Evolutionary conservation across 179 eudicot genomes (phyloP).

Genomic region (Dionaea muscipula): DNA sequence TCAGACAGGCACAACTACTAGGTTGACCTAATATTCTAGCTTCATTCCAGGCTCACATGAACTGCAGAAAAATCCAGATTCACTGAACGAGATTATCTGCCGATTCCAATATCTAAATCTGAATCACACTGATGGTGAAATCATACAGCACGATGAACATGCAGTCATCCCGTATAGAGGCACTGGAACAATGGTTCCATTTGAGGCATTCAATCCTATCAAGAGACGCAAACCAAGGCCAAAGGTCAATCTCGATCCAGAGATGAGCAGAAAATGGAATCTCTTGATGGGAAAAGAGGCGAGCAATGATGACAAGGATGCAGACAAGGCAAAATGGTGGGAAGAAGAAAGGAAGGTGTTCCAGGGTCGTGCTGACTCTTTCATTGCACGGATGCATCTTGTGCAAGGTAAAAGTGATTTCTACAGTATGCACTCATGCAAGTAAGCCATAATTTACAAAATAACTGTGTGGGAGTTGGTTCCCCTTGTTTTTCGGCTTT

Average conservation of each 20-base stretch:
- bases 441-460: neutral
- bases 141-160: neutral
- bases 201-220: slow-evolving; percentile 7
- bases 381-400: slow-evolving; percentile 16
- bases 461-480: too few relatives aligned
- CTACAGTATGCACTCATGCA: neutral
- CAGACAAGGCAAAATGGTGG: slow-evolving; percentile 15
- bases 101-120: slow-evolving; percentile 25
- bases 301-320: slow-evolving; percentile 10
- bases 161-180: slow-evolving; percentile 10
- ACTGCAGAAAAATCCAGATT: slow-evolving; percentile 10
- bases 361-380: slow-evolving; percentile 15
- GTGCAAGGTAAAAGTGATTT: slow-evolving; percentile 13
- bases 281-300: slow-evolving; percentile 15
- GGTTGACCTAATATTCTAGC: neutral
- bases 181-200: slow-evolving; percentile 11
- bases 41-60: slow-evolving; percentile 21
- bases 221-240: slow-evolving; percentile 12
- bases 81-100: slow-evolving; percentile 27
- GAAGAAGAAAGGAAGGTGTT: slow-evolving; percentile 12
- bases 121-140: slow-evolving; percentile 16
- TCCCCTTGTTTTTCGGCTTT: too few relatives aligned
- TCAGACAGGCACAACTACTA: neutral
- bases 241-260: slow-evolving; percentile 15
- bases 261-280: slow-evolving; percentile 14